phyloP scores from a whole-genome alignment of 495 filamentous ascomycete genomes.

The Penicillium argentinense region DNA sequence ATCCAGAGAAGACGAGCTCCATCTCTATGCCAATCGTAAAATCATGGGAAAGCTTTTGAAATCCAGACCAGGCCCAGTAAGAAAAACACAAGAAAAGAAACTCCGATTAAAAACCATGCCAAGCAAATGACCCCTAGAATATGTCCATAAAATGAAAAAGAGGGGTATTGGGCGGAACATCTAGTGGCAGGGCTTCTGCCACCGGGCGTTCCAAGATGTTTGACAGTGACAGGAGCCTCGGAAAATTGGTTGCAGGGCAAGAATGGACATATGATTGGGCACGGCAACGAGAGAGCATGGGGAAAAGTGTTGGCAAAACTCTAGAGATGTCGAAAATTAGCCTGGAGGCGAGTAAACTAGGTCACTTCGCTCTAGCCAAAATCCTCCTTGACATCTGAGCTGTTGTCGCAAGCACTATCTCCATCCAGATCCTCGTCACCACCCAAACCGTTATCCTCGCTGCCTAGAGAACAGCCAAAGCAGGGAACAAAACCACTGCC shows the following conservation, averaged over 20 bases:
- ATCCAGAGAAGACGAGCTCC: constrained; percentile 7
- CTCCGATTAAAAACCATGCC: constrained; percentile 23
- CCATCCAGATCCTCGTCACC: constrained; percentile 51
- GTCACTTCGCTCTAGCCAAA: constrained; percentile 30
- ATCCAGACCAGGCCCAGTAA: constrained; percentile 10
- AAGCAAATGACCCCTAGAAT: constrained; percentile 12
- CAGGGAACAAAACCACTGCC: constrained; percentile 21
- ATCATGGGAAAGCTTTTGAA: constrained; percentile 26
- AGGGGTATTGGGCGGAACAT: constrained; percentile 1
- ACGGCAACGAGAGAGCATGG: neutral
- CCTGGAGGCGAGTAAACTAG: constrained; percentile 24
- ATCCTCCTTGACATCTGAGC: constrained; percentile 13
- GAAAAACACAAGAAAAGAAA: constrained; percentile 12
- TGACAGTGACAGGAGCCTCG: neutral
- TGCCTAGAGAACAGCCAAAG: constrained; percentile 30
- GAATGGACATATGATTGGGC: neutral
- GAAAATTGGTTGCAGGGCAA: neutral
- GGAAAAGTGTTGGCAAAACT: neutral
- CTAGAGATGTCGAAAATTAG: neutral
- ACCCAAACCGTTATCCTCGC: constrained; percentile 44
- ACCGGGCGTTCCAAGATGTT: neutral
- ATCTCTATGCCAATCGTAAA: constrained; percentile 23
- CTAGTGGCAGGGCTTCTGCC: too few species aligned
- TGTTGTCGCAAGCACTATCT: constrained; percentile 42
- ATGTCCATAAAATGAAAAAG: constrained; percentile 3